phyloP scores from a whole-genome alignment of 148 eudicot genomes.

The Vaccinium darrowii region DNA sequence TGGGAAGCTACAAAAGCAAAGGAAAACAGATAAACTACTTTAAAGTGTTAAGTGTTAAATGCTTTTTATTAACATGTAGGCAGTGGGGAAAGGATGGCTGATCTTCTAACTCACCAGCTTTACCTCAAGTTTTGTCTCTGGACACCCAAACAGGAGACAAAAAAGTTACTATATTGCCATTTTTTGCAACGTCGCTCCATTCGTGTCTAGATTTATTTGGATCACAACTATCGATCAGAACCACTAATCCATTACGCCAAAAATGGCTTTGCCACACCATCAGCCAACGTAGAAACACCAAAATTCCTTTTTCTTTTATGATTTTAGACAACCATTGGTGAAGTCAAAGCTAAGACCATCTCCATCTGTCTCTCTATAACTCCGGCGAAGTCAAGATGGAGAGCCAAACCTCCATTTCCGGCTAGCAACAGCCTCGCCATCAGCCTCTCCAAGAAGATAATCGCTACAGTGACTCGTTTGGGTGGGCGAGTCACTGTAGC shows the following conservation, averaged over 20 bases:
- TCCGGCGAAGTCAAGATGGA: no score
- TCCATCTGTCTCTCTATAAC: no score
- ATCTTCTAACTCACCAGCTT: background rate
- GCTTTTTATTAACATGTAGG: background rate
- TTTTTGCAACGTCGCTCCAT: no score
- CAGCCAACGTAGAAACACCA: background rate
- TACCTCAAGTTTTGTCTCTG: no score
- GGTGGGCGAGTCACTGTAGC: no score
- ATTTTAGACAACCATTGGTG: background rate
- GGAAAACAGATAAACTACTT: background rate
- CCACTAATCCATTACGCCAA: no score
- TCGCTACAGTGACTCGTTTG: no score
- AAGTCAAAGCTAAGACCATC: constrained; percentile 5
- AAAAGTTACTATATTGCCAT: no score
- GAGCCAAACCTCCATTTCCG: no score
- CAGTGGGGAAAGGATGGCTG: background rate
- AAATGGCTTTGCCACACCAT: background rate
- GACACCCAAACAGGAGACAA: background rate
- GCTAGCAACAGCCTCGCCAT: no score
- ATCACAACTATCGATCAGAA: background rate
- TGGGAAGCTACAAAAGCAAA: constrained; percentile 66
- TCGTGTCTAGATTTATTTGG: background rate
- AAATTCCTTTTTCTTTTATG: background rate
- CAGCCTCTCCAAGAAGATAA: no score
- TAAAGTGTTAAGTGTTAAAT: background rate